Conservation (phyloP, 1,284 basidiomycete genomes). For the Irpex sp. region DNA sequence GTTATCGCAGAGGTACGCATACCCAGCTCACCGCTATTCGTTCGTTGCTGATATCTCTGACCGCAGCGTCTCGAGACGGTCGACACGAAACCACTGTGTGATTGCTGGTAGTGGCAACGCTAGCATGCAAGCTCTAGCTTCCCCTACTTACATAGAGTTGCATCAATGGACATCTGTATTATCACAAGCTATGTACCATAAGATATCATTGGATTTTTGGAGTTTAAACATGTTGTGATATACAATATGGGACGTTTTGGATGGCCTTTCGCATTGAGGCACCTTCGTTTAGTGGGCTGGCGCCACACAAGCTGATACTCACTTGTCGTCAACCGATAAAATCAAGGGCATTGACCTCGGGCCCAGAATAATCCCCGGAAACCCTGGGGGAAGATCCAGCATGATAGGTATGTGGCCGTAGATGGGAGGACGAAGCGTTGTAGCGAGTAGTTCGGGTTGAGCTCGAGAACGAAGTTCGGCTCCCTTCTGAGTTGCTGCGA, state of each 20-base stretch:
- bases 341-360: no score
- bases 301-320: no score
- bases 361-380: no score
- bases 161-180: neutral
- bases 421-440: no score
- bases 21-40: neutral
- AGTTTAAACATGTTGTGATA: neutral
- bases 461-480: no score
- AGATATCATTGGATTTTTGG: neutral
- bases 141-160: neutral
- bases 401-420: no score
- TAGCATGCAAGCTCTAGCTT: slow-evolving; percentile 7
- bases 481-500: no score
- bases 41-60: neutral
- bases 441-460: no score
- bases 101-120: slow-evolving; percentile 54
- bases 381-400: no score
- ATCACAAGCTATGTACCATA: neutral
- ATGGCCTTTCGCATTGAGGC: no score
- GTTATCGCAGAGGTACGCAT: slow-evolving; percentile 68
- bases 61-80: slow-evolving; percentile 69
- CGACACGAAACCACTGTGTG: slow-evolving; percentile 60
- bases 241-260: neutral
- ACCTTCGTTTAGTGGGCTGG: no score
- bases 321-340: no score